These are phyloP conservation scores for Candida arabinofermentans DNA, from an alignment of 805 yeast species.

Conservation along the genomic window DNA sequence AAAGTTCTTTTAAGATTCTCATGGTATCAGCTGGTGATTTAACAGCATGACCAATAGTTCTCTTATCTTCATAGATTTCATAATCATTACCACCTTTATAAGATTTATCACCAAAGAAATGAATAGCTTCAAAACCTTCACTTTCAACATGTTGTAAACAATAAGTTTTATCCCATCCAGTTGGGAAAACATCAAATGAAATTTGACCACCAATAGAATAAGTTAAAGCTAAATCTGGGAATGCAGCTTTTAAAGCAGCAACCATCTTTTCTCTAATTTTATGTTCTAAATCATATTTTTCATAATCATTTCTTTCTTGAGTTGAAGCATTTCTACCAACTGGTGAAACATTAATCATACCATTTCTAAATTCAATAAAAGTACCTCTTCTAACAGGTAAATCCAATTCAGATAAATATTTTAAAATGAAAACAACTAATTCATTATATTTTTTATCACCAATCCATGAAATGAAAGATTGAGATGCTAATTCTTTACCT, in stretches of 20 bases:
- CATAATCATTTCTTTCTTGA: slow-evolving; percentile 89
- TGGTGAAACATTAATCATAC: slow-evolving; percentile 98
- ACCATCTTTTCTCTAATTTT: slow-evolving; percentile 84
- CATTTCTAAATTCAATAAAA: slow-evolving; percentile 97
- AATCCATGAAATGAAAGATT: slow-evolving; percentile 91
- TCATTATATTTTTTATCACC: slow-evolving; percentile 94
- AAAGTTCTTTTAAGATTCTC: slow-evolving; percentile 77
- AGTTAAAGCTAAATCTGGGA: slow-evolving; percentile 81
- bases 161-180: slow-evolving; percentile 99
- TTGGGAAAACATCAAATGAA: slow-evolving; percentile 98
- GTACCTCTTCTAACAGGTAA: slow-evolving; percentile 98
- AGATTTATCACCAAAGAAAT: slow-evolving; percentile 98
- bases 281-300: slow-evolving; percentile 74
- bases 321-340: slow-evolving; percentile 97
- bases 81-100: slow-evolving; percentile 98
- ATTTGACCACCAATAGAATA: slow-evolving; percentile 99
- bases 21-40: slow-evolving; percentile 85
- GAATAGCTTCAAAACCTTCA: slow-evolving; percentile 83
- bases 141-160: slow-evolving; percentile 86
- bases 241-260: slow-evolving; percentile 73
- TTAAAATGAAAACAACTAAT: slow-evolving; percentile 79
- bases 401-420: slow-evolving; percentile 80
- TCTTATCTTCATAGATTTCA: slow-evolving; percentile 86
- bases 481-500: slow-evolving; percentile 86
- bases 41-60: slow-evolving; percentile 97